phyloP scores from a whole-genome alignment of 495 filamentous ascomycete species.

The Lepidopterella palustris region DNA sequence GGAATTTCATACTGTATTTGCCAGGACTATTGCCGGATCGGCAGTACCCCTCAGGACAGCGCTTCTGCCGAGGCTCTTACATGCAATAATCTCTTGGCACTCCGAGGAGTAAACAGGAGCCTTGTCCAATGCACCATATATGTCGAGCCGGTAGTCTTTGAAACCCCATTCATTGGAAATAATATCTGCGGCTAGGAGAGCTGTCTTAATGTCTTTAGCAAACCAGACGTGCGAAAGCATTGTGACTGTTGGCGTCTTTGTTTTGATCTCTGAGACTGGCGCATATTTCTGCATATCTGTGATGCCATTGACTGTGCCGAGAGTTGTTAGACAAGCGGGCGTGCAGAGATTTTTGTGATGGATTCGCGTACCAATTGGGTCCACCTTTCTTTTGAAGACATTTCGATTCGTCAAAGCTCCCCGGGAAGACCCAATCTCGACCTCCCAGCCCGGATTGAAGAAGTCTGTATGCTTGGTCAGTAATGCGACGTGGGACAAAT shows the following conservation, averaged over 20 bases:
- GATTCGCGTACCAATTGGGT: conserved; percentile 47
- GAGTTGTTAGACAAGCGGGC: not conserved
- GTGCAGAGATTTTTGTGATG: not conserved
- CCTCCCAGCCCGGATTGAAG: conserved; percentile 64
- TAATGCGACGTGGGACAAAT: not conserved
- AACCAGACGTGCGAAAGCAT: conserved; percentile 63
- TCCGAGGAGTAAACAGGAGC: conserved; percentile 54
- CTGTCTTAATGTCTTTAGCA: conserved; percentile 60
- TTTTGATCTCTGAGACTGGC: conserved; percentile 52
- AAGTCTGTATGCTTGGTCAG: conserved; percentile 34
- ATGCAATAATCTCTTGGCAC: conserved; percentile 56
- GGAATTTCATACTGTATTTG: conserved; percentile 39
- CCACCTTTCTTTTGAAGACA: conserved; percentile 55
- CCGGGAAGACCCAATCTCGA: conserved; percentile 56
- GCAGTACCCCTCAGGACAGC: conserved; percentile 52
- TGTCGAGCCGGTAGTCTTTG: conserved; percentile 55
- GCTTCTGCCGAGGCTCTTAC: conserved; percentile 49
- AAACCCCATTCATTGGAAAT: conserved; percentile 64
- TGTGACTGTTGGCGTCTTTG: conserved; percentile 52
- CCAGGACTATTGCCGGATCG: conserved; percentile 51
- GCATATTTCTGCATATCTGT: conserved; percentile 58
- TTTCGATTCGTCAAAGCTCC: conserved; percentile 53
- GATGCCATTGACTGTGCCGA: conserved; percentile 52
- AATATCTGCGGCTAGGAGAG: conserved; percentile 56
- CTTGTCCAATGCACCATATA: conserved; percentile 58